Base-by-base conservation (phyloP, 306 rosid species). In the Citrullus colocynthis region DNA sequence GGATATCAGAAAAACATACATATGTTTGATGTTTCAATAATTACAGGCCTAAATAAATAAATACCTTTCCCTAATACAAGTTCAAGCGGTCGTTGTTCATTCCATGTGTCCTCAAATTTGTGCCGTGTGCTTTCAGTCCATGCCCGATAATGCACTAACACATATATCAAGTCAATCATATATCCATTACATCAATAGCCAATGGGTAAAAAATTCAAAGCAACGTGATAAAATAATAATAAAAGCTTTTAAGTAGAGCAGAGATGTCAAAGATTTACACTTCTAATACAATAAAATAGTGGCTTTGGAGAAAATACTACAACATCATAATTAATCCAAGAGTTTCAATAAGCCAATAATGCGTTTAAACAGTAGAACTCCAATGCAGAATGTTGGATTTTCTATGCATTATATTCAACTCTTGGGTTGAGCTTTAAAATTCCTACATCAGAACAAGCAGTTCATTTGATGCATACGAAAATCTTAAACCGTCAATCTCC, bases 101-200 rank as follows among this genome's bases (percentile, higher is more conserved):
- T 82, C 98, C 97, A 90, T 3, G 98, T 90, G 83, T 92, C 97
- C 79, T 95, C 98, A 89, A 92, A 95, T 86, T 92, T 95, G 86
- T 95, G 98, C 79, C 79, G 83, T 9, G 92, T 82, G 84, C 90
- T 85, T 66, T 95, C 91, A 5, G 96, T 88, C 98, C 97, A 95
- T 16, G 96, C 98, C 86, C 88, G 91, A 82, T 95, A 92, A 81
- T 92, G 93, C 80, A 95, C 98, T 95, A 80, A 82, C 79, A 84
- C 77, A 73, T 15, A 71, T 15, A 12, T 13, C 20, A 71, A 24
- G 76, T 70, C 39, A 14, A 11, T 24, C 39, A 44, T 42, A 70
- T 32, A 45, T 70, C n/a, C 57, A 45, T 70, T 70, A 12, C 32
- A 67, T 67, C 54, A 48, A 48, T 48, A 17, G 54, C 32, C 15